A percentile compares a stretch with the other conserved stretches of the same genome.
These are phyloP conservation scores for Cyclostephanos tholiformis DNA, from an alignment of 108 stramenopile species.

Conservation along the genomic window DNA sequence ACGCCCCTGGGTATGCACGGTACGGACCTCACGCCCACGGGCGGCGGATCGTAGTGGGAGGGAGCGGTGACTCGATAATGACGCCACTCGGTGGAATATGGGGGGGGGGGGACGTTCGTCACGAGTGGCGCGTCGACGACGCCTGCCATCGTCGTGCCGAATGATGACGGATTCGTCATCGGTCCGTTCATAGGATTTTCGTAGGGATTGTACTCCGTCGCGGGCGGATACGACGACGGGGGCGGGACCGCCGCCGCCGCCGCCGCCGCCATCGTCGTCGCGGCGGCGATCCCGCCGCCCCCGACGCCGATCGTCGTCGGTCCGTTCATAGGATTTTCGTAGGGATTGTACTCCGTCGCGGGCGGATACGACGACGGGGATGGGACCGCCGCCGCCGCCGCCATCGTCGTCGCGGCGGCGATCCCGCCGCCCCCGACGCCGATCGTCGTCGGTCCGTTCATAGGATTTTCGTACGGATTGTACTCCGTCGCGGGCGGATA, in stretches of 20 bases:
- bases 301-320: too few species aligned
- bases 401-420: background rate
- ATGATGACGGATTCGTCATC: too few species aligned
- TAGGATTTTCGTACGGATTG: background rate
- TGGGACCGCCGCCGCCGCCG: background rate
- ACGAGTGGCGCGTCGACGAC: background rate
- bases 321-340: too few species aligned
- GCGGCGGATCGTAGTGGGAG: conserved; percentile 35
- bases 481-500: background rate
- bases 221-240: too few species aligned
- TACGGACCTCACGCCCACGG: conserved; percentile 34
- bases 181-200: background rate
- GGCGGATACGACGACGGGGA: too few species aligned
- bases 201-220: too few species aligned
- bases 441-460: background rate
- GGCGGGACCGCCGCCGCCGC: too few species aligned
- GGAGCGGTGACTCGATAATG: conserved; percentile 25
- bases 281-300: too few species aligned
- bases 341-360: too few species aligned
- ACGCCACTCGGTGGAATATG: conserved; percentile 26
- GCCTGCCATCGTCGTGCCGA: too few species aligned
- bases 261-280: too few species aligned
- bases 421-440: too few species aligned
- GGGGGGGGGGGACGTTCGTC: conserved; percentile 12
- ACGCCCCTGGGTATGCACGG: conserved; percentile 20